phyloP scores from a whole-genome alignment of 768 basidiomycete species.

The Russula dissimulans region DNA sequence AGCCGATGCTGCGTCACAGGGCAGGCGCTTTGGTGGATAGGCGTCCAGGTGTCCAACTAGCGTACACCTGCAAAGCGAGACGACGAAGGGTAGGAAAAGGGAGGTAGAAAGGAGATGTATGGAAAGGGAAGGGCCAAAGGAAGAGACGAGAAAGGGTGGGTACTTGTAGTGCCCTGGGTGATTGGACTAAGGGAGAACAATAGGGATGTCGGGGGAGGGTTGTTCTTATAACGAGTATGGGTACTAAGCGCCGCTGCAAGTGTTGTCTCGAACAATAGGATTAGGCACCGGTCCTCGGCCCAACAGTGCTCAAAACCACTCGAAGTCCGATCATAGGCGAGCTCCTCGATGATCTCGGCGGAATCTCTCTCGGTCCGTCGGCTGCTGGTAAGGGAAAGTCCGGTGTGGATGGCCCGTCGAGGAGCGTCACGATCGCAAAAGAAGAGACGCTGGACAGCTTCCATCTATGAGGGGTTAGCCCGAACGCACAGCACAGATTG shows the following conservation, averaged over 20 bases:
- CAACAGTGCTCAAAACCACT: background rate
- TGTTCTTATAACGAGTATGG: slow-evolving; percentile 14
- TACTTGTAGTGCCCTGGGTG: slow-evolving; percentile 11
- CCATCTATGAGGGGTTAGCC: too few relatives aligned
- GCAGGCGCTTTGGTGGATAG: background rate
- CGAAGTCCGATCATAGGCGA: slow-evolving; percentile 3
- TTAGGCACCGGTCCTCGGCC: background rate
- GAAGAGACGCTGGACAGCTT: too few relatives aligned
- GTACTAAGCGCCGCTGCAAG: background rate
- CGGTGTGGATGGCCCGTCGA: too few relatives aligned
- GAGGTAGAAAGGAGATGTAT: slow-evolving; percentile 2
- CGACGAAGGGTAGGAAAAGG: background rate
- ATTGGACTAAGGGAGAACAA: slow-evolving; percentile 7
- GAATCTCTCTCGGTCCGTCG: too few relatives aligned
- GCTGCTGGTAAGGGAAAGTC: too few relatives aligned
- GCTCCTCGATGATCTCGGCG: too few relatives aligned
- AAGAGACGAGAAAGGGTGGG: slow-evolving; percentile 4
- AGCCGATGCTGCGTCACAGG: background rate
- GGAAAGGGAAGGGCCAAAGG: slow-evolving; percentile 4
- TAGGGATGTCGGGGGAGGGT: background rate
- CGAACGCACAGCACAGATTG: too few relatives aligned
- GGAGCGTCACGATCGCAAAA: too few relatives aligned
- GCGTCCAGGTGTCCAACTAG: background rate
- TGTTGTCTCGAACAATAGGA: background rate
- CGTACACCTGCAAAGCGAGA: background rate